These are phyloP conservation scores for Tubosaeta sp. DNA, from an alignment of 768 basidiomycete species.

Conservation along the genomic window DNA sequence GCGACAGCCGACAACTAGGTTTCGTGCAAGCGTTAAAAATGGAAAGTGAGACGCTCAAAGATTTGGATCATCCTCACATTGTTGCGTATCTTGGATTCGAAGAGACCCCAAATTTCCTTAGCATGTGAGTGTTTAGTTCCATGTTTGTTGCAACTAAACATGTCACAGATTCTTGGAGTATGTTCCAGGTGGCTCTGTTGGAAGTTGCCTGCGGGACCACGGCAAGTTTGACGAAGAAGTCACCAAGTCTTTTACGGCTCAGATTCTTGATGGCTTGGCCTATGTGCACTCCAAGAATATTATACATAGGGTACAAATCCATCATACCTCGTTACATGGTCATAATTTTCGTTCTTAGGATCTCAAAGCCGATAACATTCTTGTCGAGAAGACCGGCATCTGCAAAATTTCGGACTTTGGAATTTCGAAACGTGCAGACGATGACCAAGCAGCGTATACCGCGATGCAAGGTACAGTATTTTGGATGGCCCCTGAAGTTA, in stretches of 20 bases:
- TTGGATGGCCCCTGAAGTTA: constrained; percentile 99
- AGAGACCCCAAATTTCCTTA: constrained; percentile 80
- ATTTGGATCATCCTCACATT: constrained; percentile 94
- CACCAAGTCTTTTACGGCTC: constrained; percentile 86
- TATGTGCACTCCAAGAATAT: constrained; percentile 92
- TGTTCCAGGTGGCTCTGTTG: constrained; percentile 95
- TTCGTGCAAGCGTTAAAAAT: constrained; percentile 90
- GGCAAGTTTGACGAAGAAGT: constrained; percentile 92
- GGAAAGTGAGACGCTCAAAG: constrained; percentile 95
- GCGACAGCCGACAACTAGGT: constrained; percentile 75
- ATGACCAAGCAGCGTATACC: constrained; percentile 78
- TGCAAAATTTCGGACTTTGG: constrained; percentile 99
- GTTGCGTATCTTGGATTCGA: constrained; percentile 97
- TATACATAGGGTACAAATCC: constrained; percentile 69
- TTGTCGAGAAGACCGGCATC: constrained; percentile 85
- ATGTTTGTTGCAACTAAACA: not conserved
- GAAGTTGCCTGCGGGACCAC: constrained; percentile 83
- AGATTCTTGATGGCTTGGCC: constrained; percentile 87
- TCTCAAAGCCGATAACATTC: constrained; percentile 96
- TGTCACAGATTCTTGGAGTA: constrained; percentile 89
- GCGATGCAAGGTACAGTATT: constrained; percentile 98
- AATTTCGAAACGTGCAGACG: constrained; percentile 93
- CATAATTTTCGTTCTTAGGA: constrained; percentile 49
- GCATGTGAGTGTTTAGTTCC: constrained; percentile 64
- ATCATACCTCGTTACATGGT: not conserved